Base-by-base conservation (phyloP, 768 basidiomycete genomes). In the Termitomyces sp. region DNA sequence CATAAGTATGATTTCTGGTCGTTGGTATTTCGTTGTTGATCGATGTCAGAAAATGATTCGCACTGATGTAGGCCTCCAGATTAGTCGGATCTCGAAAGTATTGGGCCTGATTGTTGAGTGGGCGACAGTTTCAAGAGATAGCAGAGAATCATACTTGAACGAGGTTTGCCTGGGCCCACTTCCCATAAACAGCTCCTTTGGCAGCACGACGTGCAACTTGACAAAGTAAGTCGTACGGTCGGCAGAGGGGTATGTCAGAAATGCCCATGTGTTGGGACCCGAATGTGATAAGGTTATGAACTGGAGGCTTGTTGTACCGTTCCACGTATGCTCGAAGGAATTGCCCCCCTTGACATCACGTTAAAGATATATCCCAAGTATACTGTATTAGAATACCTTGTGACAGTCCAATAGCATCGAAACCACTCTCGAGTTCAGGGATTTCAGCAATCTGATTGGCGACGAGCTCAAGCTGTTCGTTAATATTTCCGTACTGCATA, bases 251-350 rank as follows among this genome's bases (percentile, higher is more conserved):
- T 17, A 93, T 72, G 64, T 91, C 89, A 6, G 88, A 84, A 38
- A 93, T 75, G 26, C 91, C 91, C 85, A 91, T 90, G 64, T 93
- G 90, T 57, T 90, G 90, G 19, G 88, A 84, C 44, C 91, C 92
- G 65, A 94, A 93, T 0, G 90, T 92, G 45, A 94, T 81, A 59
- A 94, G 80, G 67, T 93, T 94, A 66, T 85, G 74, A 3, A 93
- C 73, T 0, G 84, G 84, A 0, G 90, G 92, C 2, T 68, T 64
- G 65, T 92, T 92, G 67, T 84, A 84, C 22, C 81, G 74, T 62
- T 93, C 87, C 19, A 88, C 80, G 60, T 90, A 93, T 30, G 85
- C 90, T n/a, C 92, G 81, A 37, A 93, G 77, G 68, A 94, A 93
- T 64, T 92, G 92, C 5, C 91, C 91, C 19, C 86, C 87, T 86